Conservation (phyloP, 75 land plant species). For the Adiantum capillusveneris region DNA sequence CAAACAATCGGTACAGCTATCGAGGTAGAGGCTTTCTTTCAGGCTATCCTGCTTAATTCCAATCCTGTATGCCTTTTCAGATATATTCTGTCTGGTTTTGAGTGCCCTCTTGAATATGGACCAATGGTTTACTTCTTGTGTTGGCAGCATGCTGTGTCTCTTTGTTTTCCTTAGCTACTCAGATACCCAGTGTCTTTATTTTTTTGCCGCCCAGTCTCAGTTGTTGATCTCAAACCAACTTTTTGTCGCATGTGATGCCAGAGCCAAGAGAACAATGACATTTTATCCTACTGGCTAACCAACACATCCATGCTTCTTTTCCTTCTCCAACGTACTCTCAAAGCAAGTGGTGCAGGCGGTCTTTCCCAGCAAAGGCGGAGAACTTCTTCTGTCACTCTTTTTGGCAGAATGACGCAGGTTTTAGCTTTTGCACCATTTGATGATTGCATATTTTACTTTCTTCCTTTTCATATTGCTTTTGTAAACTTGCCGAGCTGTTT, state of each 20-base stretch:
- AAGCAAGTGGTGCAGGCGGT: constrained; percentile 52
- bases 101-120: no score
- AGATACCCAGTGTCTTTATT: no score
- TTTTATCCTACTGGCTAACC: constrained; percentile 83
- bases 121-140: no score
- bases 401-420: constrained; percentile 86
- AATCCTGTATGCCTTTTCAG: no score
- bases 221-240: background rate
- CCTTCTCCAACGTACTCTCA: constrained; percentile 79
- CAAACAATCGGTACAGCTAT: constrained; percentile 72
- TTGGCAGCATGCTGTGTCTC: no score
- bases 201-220: no score
- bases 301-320: constrained; percentile 70
- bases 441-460: background rate
- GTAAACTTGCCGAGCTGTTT: no score
- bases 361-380: constrained; percentile 42
- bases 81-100: no score
- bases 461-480: no score
- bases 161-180: no score
- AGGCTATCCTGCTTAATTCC: no score
- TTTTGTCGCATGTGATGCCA: constrained; percentile 10
- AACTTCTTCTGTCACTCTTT: constrained; percentile 43
- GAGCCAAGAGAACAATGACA: constrained; percentile 54
- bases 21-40: no score
- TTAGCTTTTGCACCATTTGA: background rate